Conservation (phyloP, 2,329 filamentous ascomycete species). For the Stachybotrys elegans region DNA sequence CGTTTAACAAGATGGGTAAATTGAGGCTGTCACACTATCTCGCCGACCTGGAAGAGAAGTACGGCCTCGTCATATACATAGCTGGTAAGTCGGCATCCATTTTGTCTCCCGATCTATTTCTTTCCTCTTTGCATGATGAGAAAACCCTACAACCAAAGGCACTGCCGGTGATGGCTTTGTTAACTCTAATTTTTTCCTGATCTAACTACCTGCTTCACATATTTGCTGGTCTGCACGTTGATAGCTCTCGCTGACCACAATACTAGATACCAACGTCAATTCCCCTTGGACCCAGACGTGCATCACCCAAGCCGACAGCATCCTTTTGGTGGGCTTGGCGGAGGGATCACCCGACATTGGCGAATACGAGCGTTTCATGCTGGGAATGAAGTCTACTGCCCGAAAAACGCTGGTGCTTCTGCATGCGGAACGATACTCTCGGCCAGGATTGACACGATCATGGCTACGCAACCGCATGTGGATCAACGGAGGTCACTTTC, state of each 20-base stretch:
- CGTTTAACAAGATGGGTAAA: slow-evolving; percentile 96
- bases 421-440: slow-evolving; percentile 83
- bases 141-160: slow-evolving; percentile 43
- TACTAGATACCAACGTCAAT: slow-evolving; percentile 87
- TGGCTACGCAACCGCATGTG: slow-evolving; percentile 93
- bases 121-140: slow-evolving; percentile 41
- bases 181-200: slow-evolving; percentile 69
- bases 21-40: slow-evolving; percentile 93
- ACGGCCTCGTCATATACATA: slow-evolving; percentile 90
- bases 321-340: slow-evolving; percentile 84
- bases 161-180: slow-evolving; percentile 50
- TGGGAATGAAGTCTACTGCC: slow-evolving; percentile 96
- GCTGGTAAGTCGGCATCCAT: slow-evolving; percentile 52
- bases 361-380: slow-evolving; percentile 92
- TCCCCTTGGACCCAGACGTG: slow-evolving; percentile 98
- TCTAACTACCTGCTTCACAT: slow-evolving; percentile 4
- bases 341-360: slow-evolving; percentile 87
- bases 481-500: slow-evolving; percentile 97
- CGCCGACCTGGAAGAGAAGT: slow-evolving; percentile 95
- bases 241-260: too few relatives aligned
- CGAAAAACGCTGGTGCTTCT: slow-evolving; percentile 87
- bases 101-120: slow-evolving; percentile 3
- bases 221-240: too few relatives aligned
- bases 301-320: slow-evolving; percentile 94
- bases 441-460: slow-evolving; percentile 75